phyloP scores from a whole-genome alignment of 257 asterid species.

The Eustoma russellianum region DNA sequence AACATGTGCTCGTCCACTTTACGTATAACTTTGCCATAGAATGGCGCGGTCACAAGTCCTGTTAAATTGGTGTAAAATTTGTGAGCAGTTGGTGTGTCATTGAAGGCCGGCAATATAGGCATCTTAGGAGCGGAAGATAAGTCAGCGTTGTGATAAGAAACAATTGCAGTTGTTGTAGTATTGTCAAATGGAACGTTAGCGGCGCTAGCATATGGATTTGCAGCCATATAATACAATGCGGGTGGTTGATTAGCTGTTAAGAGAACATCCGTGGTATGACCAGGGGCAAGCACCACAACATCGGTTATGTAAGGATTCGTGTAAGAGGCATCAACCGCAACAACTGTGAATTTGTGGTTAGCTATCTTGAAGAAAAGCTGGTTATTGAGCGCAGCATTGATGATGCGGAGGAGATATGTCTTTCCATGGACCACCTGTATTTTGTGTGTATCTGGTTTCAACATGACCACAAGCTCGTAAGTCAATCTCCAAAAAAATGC shows the following conservation, averaged over 20 bases:
- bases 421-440: slow-evolving; percentile 39
- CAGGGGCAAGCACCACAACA: slow-evolving; percentile 55
- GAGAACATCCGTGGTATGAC: slow-evolving; percentile 65
- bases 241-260: slow-evolving; percentile 41
- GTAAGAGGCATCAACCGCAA: slow-evolving; percentile 60
- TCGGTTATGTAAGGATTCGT: slow-evolving; percentile 56
- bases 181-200: slow-evolving; percentile 18
- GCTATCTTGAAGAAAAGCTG: slow-evolving; percentile 62
- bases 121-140: slow-evolving; percentile 30
- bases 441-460: slow-evolving; percentile 31
- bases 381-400: slow-evolving; percentile 70
- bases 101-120: slow-evolving; percentile 59
- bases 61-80: slow-evolving; percentile 47
- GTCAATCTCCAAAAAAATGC: too few species aligned
- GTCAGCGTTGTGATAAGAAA: slow-evolving; percentile 25
- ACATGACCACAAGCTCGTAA: not conserved
- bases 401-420: slow-evolving; percentile 59
- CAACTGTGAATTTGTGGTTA: slow-evolving; percentile 50
- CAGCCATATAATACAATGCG: slow-evolving; percentile 66
- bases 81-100: slow-evolving; percentile 69
- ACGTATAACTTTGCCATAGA: slow-evolving; percentile 41
- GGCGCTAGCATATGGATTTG: slow-evolving; percentile 38
- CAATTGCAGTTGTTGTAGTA: slow-evolving; percentile 51
- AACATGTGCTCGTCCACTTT: slow-evolving; percentile 49
- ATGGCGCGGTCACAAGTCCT: slow-evolving; percentile 34